These are phyloP conservation scores for Fusarium lateritium DNA, from an alignment of 2,329 filamentous ascomycete species.

Conservation along the genomic window DNA sequence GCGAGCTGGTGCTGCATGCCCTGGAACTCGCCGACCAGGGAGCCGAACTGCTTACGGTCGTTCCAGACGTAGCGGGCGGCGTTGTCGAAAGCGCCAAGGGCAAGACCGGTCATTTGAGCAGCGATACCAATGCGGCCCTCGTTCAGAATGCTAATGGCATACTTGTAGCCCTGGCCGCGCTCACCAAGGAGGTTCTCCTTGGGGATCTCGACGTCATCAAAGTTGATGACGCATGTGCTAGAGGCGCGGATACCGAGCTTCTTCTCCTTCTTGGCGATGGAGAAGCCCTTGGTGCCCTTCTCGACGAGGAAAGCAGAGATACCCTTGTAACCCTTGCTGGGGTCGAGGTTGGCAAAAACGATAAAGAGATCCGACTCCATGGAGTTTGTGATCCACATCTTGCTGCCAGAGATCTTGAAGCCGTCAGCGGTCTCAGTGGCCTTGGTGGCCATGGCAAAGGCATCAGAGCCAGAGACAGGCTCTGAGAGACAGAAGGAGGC, in stretches of 20 bases:
- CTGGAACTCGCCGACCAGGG: constrained; percentile 95
- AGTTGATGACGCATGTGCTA: constrained; percentile 97
- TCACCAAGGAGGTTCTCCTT: constrained; percentile 90
- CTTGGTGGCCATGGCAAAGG: constrained; percentile 94
- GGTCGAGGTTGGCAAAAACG: constrained; percentile 96
- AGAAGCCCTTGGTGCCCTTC: constrained; percentile 90
- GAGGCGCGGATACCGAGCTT: constrained; percentile 97
- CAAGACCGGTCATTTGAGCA: constrained; percentile 98
- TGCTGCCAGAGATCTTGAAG: constrained; percentile 89
- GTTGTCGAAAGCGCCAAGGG: constrained; percentile 95
- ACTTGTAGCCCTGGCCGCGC: constrained; percentile 96
- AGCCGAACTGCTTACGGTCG: constrained; percentile 96
- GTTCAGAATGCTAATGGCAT: constrained; percentile 93
- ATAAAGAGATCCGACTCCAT: constrained; percentile 96
- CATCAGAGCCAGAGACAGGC: constrained; percentile 93
- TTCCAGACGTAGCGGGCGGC: constrained; percentile 96
- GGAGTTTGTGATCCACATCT: constrained; percentile 99
- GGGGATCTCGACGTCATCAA: constrained; percentile 94
- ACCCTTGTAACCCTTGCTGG: constrained; percentile 93
- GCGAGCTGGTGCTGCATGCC: constrained; percentile 99
- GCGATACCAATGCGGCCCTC: constrained; percentile 98
- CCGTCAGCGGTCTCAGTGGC: constrained; percentile 86
- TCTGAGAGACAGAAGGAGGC: constrained; percentile 95
- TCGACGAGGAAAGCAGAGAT: constrained; percentile 97
- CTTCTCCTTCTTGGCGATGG: constrained; percentile 99